Evolutionary conservation across 805 yeast species (phyloP).

Genomic region (Wickerhamiella spandovensis): DNA sequence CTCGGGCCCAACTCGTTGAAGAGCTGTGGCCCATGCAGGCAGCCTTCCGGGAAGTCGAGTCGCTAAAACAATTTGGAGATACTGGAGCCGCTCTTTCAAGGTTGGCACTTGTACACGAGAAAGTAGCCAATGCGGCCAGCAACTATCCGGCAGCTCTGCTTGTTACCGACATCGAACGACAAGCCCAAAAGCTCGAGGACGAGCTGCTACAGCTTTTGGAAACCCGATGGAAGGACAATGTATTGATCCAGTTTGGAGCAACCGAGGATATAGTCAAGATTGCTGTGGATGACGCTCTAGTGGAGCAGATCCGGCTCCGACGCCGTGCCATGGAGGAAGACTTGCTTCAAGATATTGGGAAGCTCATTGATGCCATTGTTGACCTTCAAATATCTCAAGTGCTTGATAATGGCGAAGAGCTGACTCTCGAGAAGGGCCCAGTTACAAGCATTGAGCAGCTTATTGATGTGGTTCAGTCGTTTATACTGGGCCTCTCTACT

Average conservation of each 20-base stretch:
- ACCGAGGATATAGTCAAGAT: background rate
- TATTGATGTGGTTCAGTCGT: conserved; percentile 5
- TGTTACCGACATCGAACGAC: conserved; percentile 1
- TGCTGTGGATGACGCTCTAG: background rate
- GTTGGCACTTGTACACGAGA: background rate
- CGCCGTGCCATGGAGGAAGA: background rate
- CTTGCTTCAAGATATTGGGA: background rate
- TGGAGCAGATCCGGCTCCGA: background rate
- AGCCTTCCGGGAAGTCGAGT: conserved; percentile 3
- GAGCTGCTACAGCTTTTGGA: background rate
- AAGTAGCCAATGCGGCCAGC: background rate
- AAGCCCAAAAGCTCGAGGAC: background rate
- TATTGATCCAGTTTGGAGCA: background rate
- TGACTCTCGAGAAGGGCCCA: background rate
- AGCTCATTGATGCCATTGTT: background rate
- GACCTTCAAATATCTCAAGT: background rate
- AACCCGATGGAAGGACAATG: background rate
- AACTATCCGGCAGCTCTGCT: background rate
- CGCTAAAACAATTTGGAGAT: conserved; percentile 1
- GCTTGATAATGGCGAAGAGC: background rate
- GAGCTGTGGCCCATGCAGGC: conserved; percentile 6
- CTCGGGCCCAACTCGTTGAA: background rate
- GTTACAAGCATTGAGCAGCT: background rate
- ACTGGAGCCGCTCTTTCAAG: background rate
- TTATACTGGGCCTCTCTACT: conserved; percentile 1